Conservation (phyloP, 345 rosid species). For the Populus nigra region DNA sequence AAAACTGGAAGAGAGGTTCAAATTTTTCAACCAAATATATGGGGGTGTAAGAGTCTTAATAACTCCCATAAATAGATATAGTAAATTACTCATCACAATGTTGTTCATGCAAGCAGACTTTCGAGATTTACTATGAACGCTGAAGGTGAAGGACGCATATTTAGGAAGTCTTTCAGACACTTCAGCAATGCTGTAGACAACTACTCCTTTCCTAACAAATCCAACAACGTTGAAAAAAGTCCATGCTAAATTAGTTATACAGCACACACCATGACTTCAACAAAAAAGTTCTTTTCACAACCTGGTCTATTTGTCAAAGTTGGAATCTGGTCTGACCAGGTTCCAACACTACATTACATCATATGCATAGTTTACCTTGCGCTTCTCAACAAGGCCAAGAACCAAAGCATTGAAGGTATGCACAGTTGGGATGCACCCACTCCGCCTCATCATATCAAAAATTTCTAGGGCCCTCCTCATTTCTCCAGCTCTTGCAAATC, state of each 20-base stretch:
- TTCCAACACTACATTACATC: not conserved
- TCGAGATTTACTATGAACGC: not conserved
- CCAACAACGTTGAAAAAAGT: not conserved
- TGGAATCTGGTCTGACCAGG: not conserved
- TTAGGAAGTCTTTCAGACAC: not conserved
- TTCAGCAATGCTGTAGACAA: not conserved
- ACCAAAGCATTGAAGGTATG: constrained; percentile 90
- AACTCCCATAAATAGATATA: not conserved
- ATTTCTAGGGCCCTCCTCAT: constrained; percentile 71
- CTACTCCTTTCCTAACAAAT: not conserved
- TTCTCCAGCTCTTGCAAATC: constrained; percentile 80
- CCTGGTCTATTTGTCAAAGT: not conserved
- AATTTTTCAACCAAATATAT: not conserved
- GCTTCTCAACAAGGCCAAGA: constrained; percentile 86
- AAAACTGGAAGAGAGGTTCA: not conserved
- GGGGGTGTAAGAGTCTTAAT: not conserved
- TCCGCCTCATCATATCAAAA: constrained; percentile 86
- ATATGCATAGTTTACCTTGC: constrained; percentile 52
- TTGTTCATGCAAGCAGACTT: not conserved
- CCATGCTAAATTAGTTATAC: not conserved
- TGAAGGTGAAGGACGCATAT: not conserved
- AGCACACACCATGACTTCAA: not conserved
- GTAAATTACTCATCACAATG: not conserved
- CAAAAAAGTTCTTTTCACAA: not conserved
- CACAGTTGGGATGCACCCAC: constrained; percentile 90